Base-by-base conservation (phyloP, 768 basidiomycete species). In the Podaxis mareebaensis region DNA sequence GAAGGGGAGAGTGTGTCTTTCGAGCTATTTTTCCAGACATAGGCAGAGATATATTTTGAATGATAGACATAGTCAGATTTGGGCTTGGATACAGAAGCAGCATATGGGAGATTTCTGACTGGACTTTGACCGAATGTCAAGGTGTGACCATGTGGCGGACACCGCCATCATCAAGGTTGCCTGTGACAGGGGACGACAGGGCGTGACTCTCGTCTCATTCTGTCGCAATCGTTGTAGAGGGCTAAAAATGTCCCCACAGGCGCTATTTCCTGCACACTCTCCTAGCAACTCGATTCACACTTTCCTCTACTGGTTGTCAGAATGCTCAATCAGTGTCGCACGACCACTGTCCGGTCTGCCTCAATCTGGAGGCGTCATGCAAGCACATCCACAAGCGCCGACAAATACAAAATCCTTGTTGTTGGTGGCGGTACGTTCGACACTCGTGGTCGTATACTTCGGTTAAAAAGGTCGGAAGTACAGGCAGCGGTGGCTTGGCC, bases 381-480 rank as follows among this genome's bases (percentile, higher is more conserved):
- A 24, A 79, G 79, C 66, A 80, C 81, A 12, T 69, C 72, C 28
- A 72, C 76, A 20, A 80, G 77, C 12, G 12, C 51, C 66, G 77
- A 83, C 66, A 91, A 87, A 69, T 93, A 85, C 79, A 95, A 91
- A 76, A 80, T 98, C 38, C 77, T 98, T 28, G 86, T 98, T 46
- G 79, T 98, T 22, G 96, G 96, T 58, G 95, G 83, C 74, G 96
- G 96, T 88, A 70, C 67, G 84, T 77, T 13, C 28, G 7, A 7
- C 26, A 36, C 33, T 56, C 12, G 10, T 5, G 12, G 65, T 7
- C 63, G 61, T 53, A 38, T 39, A 33, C 44, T 61, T 60, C 33
- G 39, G 36, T 53, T 58, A 33, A 39, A 2, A 55, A 30, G 17
- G 33, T 54, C 26, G 59, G 53, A 30, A 28, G 36, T 40, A 56